phyloP scores from a whole-genome alignment of 441 rosid species.

The Omphalea diandra region DNA sequence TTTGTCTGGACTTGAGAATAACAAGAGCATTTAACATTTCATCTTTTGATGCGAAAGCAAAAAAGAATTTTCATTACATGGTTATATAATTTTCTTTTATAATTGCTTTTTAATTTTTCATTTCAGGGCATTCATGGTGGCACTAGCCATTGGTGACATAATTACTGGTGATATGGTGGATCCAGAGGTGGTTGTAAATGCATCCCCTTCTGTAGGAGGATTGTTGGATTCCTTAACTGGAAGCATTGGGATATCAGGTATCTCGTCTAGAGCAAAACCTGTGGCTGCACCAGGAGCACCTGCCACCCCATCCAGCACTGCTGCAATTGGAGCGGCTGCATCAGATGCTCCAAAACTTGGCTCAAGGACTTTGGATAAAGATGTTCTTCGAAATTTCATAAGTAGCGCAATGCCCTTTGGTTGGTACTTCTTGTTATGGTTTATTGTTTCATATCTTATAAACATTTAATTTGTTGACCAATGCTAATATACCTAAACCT shows the following conservation, averaged over 20 bases:
- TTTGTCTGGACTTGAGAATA: not conserved
- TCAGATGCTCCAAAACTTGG: constrained; percentile 74
- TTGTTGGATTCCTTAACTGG: constrained; percentile 93
- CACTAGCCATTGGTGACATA: constrained; percentile 79
- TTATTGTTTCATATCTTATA: constrained; percentile 26
- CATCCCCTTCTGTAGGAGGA: constrained; percentile 88
- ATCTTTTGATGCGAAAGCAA: not conserved
- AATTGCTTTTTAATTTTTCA: constrained; percentile 15
- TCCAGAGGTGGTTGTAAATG: constrained; percentile 79
- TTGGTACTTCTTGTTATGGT: constrained; percentile 46
- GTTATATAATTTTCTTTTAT: not conserved
- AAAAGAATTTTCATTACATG: not conserved
- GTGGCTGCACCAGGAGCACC: constrained; percentile 76
- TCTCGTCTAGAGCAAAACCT: constrained; percentile 86
- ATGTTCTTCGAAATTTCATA: constrained; percentile 70
- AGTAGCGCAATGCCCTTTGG: constrained; percentile 89
- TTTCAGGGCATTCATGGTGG: constrained; percentile 85
- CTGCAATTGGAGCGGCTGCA: constrained; percentile 48
- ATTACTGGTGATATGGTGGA: constrained; percentile 73
- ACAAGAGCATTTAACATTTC: not conserved
- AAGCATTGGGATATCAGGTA: constrained; percentile 79
- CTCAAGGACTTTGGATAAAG: constrained; percentile 78
- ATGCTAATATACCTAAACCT: constrained; percentile 18
- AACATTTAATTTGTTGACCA: constrained; percentile 18
- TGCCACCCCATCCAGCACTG: constrained; percentile 50